Base-by-base conservation (phyloP, 129 eudicot genomes). In the Tanacetum coccineum region DNA sequence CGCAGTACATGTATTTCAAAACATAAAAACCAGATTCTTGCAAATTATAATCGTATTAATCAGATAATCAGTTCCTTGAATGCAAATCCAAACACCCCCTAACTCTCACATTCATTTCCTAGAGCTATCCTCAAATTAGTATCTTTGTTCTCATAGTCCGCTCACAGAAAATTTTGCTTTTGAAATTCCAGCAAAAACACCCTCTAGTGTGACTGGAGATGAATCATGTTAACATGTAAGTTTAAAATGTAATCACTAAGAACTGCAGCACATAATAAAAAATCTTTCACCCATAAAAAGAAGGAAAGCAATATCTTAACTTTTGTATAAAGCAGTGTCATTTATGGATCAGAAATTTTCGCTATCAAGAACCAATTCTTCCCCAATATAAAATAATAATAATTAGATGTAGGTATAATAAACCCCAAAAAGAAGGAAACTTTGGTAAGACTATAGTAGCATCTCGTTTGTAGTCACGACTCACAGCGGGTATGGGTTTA, bases 181-280 rank as follows among this genome's bases (percentile, higher is more conserved):
- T 7, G 6, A 20, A 58, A 56, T 7, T 30, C 55, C 14, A 3
- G 59, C 32, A 47, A 59, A 58, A 58, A 25, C 9, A 6, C 30
- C 22, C 13, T 47, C 9, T 47, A 26, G 48, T 19, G 21, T 47
- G 20, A 58, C 13, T 70, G 11, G 48, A 71, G 68, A 71, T 59
- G 44, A 25, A 30, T 59, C 30, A 26, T 70, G 36, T 13, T 70
- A 59, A 59, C 49, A 19, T 59, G 60, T 14, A 48, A 30, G 50
- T 59, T 70, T 59, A 5, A 59, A 20, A 70, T 48, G 68, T 48
- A 32, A 71, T 19, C 20, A 13, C 26, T 53, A 72, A 62, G 77
- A 40, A 72, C n/a, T 62, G 9, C 22, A 64, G 44, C 28, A 72
- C 70, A 62, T 6, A 7, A 36, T 36, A 9, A 36, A 36, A 7